Evolutionary conservation across 768 basidiomycete species (phyloP), one percentile per base, ranked within the genome.

Genomic region (Macrolepiota dolichaula): DNA sequence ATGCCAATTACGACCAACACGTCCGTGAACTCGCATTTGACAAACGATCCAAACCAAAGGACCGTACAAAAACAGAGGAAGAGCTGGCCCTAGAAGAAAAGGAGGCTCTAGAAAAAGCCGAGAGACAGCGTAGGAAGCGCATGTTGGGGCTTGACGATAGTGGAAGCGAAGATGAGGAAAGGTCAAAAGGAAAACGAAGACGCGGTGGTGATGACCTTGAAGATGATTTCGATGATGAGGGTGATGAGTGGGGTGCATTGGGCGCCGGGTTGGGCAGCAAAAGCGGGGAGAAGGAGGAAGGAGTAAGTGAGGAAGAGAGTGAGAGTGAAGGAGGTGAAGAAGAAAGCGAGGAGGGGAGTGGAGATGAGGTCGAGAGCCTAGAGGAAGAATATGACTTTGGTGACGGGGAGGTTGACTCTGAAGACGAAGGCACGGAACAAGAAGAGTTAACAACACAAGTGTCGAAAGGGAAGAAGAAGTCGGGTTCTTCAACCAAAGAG

Each of bases 1-100:
- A 86, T 62, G 81, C 85, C 58, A 88, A 95, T 66, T 99, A 98
- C 68, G 96, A 99, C 74, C 88, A 89, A 67, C 88, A 87, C 64
- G 96, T 99, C 9, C 87, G 92, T 17, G 92, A 95, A 66, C 85
- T 98, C 40, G 95, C 90, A 0, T 96, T 96, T 68, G 97, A 98
- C 61, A 86, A 91, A 66, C 85, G 97, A 1, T 91, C 97, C 2
- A 92, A 95, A 64, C 91, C 97, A 0, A 97, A 94, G 70, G 92
- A 99, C 71, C 77, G 97, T 58, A 95, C 93, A 29, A 98, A 97
- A 77, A 98, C 96, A 0, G 96, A 97, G 67, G 94, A 98, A 67
- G 97, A 99, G 69, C 68, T 94, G 29, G 96, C 95, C 4, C 62
- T 89, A 62, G 94, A 96, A 63, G 92, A 91, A 69, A 95, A 93